Conservation (phyloP, 2,329 filamentous ascomycete genomes). For the Penicillium sp. region DNA sequence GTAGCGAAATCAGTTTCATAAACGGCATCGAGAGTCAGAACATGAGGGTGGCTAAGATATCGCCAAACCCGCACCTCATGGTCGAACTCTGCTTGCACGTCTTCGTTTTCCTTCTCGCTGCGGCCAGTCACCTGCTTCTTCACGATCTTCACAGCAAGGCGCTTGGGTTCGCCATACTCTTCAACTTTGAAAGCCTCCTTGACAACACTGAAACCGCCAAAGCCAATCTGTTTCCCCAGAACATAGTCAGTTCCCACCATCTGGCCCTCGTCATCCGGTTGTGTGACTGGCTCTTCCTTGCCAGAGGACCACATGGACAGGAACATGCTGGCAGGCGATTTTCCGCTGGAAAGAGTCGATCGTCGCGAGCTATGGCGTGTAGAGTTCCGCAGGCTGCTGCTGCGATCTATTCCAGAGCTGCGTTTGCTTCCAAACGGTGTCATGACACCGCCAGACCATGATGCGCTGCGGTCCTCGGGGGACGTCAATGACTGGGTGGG, state of each 20-base stretch:
- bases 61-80: constrained; percentile 72
- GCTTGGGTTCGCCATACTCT: constrained; percentile 57
- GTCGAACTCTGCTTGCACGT: constrained; percentile 68
- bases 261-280: constrained; percentile 70
- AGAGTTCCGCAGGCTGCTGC: constrained; percentile 39
- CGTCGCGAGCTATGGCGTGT: constrained; percentile 48
- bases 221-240: constrained; percentile 68
- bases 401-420: constrained; percentile 39
- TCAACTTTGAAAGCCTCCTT: constrained; percentile 69
- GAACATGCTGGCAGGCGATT: constrained; percentile 63
- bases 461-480: constrained; percentile 44
- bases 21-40: constrained; percentile 65
- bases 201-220: constrained; percentile 68
- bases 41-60: constrained; percentile 65
- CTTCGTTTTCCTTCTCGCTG: constrained; percentile 65
- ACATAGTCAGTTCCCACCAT: constrained; percentile 69
- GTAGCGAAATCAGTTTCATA: constrained; percentile 71
- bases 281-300: constrained; percentile 44
- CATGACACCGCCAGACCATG: constrained; percentile 41
- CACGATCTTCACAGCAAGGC: constrained; percentile 68
- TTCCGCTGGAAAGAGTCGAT: constrained; percentile 55
- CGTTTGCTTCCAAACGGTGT: constrained; percentile 42
- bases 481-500: constrained; percentile 43
- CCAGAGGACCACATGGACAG: constrained; percentile 56
- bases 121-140: constrained; percentile 61